Conservation (phyloP, 495 filamentous ascomycete species). For the Hamigera avellanea region DNA sequence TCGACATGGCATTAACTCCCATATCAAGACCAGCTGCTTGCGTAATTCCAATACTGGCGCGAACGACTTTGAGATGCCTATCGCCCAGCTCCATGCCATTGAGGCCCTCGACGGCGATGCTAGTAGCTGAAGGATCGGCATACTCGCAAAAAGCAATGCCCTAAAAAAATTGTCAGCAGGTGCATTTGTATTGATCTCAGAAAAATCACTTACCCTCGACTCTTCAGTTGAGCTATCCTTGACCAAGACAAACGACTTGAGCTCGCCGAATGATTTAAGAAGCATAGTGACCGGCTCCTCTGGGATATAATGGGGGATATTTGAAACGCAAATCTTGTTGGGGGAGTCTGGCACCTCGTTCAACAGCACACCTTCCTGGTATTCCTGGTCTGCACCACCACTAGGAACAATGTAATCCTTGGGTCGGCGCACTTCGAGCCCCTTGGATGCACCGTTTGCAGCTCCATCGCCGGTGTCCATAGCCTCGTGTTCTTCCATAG, state of each 20-base stretch:
- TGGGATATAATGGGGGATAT: slow-evolving; percentile 74
- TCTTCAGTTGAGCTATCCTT: slow-evolving; percentile 80
- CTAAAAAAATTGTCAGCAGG: slow-evolving; percentile 32
- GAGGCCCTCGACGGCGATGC: slow-evolving; percentile 80
- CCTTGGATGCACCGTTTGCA: slow-evolving; percentile 42
- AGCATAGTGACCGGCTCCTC: slow-evolving; percentile 90
- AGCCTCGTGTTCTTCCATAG: slow-evolving; percentile 63
- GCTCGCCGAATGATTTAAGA: slow-evolving; percentile 76
- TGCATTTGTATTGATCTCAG: slow-evolving; percentile 3
- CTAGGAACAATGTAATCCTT: slow-evolving; percentile 97
- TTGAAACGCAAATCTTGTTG: slow-evolving; percentile 88
- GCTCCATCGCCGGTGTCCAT: slow-evolving; percentile 38
- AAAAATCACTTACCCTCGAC: slow-evolving; percentile 57
- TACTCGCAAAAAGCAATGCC: slow-evolving; percentile 98
- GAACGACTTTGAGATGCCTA: slow-evolving; percentile 68
- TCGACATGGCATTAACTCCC: slow-evolving; percentile 96
- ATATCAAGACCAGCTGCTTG: slow-evolving; percentile 86
- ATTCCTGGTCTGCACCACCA: slow-evolving; percentile 59
- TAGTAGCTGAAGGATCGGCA: slow-evolving; percentile 60
- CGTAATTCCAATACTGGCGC: slow-evolving; percentile 84
- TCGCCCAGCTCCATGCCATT: slow-evolving; percentile 90
- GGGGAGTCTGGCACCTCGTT: slow-evolving; percentile 79
- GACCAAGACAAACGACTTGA: slow-evolving; percentile 86
- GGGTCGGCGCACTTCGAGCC: slow-evolving; percentile 75
- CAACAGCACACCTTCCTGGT: slow-evolving; percentile 67